Percentiles rank a stretch among this genome's conserved stretches.
Conservation (phyloP, 2,329 filamentous ascomycete species). For the Colletotrichum sp. region DNA sequence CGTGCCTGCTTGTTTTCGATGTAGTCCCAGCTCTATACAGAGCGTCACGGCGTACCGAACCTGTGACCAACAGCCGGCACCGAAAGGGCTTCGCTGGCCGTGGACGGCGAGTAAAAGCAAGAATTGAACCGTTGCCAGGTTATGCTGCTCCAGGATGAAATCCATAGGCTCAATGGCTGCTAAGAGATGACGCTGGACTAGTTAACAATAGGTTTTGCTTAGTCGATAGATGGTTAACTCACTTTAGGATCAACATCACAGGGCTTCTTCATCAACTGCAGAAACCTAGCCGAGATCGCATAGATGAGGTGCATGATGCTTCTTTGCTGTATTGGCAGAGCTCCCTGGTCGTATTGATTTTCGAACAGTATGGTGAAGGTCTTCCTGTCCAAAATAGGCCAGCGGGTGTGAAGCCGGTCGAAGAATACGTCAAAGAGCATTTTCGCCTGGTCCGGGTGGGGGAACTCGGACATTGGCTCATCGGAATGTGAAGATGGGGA, state of each 20-base stretch:
- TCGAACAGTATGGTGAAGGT: slow-evolving; percentile 23
- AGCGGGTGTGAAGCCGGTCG: slow-evolving; percentile 28
- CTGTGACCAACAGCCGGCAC: slow-evolving; percentile 38
- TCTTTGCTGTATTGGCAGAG: slow-evolving; percentile 24
- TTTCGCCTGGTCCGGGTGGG: slow-evolving; percentile 14
- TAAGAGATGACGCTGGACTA: slow-evolving; percentile 26
- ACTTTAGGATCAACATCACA: slow-evolving; percentile 30
- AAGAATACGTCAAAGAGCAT: slow-evolving; percentile 29
- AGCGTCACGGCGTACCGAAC: slow-evolving; percentile 33
- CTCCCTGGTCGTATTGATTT: slow-evolving; percentile 20
- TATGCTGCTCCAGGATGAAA: slow-evolving; percentile 34
- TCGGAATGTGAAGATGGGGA: slow-evolving; percentile 7
- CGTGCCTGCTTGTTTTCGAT: slow-evolving; percentile 21
- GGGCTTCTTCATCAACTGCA: slow-evolving; percentile 27
- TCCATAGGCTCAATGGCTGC: slow-evolving; percentile 35
- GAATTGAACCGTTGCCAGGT: slow-evolving; percentile 34
- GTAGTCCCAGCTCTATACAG: slow-evolving; percentile 35
- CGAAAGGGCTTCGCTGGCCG: slow-evolving; percentile 36
- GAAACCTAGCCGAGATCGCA: slow-evolving; percentile 28
- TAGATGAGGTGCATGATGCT: slow-evolving; percentile 30
- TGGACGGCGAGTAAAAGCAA: slow-evolving; percentile 36
- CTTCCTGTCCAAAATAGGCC: slow-evolving; percentile 28
- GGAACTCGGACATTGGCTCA: slow-evolving; percentile 21
- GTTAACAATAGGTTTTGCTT: rapidly evolving
- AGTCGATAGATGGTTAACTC: rapidly evolving